phyloP scores from a whole-genome alignment of 176 grass and related monocot species.

The Oryza brachyantha region DNA sequence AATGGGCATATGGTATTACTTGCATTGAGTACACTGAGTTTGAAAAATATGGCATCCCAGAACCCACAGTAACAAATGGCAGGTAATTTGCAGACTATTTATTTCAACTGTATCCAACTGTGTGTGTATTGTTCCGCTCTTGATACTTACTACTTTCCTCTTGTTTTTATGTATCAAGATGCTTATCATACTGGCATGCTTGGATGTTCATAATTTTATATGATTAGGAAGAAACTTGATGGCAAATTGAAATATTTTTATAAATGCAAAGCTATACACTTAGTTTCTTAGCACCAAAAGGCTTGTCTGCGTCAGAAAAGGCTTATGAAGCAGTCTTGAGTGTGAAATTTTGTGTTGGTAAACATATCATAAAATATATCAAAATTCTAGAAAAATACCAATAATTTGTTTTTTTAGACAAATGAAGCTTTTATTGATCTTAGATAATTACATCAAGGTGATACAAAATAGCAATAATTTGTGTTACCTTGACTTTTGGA shows the following conservation, averaged over 20 bases:
- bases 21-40: slow-evolving; percentile 99
- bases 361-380: neutral
- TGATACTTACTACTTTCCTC: slow-evolving; percentile 14
- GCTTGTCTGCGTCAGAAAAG: neutral
- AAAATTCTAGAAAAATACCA: neutral
- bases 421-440: too few relatives aligned
- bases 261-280: neutral
- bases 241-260: neutral
- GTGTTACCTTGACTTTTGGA: neutral
- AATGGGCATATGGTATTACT: slow-evolving; percentile 92
- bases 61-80: slow-evolving; percentile 52
- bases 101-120: neutral
- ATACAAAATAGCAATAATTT: too few relatives aligned
- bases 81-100: slow-evolving; percentile 48
- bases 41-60: slow-evolving; percentile 79
- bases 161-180: neutral
- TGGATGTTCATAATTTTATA: neutral
- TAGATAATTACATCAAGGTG: too few relatives aligned
- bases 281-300: neutral
- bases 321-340: neutral
- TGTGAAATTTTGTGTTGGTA: neutral
- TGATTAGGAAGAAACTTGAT: neutral
- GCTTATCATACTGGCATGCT: neutral
- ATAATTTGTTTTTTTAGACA: too few relatives aligned
- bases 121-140: neutral